Evolutionary conservation across 2,329 filamentous ascomycete species (phyloP).

Genomic region (Talaromyces sp.): DNA sequence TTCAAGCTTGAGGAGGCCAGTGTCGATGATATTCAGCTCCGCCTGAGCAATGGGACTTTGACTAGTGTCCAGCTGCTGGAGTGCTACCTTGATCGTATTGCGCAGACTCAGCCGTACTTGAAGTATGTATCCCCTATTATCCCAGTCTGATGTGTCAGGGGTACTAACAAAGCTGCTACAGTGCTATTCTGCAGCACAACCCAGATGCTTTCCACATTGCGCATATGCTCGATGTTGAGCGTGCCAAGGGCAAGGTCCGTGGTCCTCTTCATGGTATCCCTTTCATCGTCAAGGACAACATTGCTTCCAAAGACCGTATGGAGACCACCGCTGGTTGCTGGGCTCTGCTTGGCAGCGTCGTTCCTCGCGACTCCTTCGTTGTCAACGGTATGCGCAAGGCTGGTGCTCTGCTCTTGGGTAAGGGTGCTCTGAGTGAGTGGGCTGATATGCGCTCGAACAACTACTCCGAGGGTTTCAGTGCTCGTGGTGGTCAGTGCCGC

Average conservation of each 20-base stretch:
- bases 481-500: constrained; percentile 64
- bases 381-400: constrained; percentile 64
- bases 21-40: constrained; percentile 67
- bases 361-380: constrained; percentile 69
- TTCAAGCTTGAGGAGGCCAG: constrained; percentile 69
- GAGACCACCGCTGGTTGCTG: constrained; percentile 73
- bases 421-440: constrained; percentile 73
- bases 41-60: constrained; percentile 58
- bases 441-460: constrained; percentile 70
- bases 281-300: constrained; percentile 71
- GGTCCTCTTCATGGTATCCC: constrained; percentile 75
- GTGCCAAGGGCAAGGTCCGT: constrained; percentile 58
- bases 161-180: constrained; percentile 11
- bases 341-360: constrained; percentile 66
- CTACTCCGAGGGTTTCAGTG: constrained; percentile 70
- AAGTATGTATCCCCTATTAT: constrained; percentile 49
- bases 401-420: constrained; percentile 70
- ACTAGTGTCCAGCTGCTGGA: constrained; percentile 60
- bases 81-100: constrained; percentile 65
- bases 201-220: constrained; percentile 69
- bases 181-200: constrained; percentile 64
- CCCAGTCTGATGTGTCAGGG: not conserved
- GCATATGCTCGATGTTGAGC: constrained; percentile 61
- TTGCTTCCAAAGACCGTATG: constrained; percentile 69
- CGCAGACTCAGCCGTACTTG: constrained; percentile 66